Evolutionary conservation across 768 basidiomycete genomes (phyloP), one percentile per base, ranked within the genome.

Genomic region (Tricholoma terreum): DNA sequence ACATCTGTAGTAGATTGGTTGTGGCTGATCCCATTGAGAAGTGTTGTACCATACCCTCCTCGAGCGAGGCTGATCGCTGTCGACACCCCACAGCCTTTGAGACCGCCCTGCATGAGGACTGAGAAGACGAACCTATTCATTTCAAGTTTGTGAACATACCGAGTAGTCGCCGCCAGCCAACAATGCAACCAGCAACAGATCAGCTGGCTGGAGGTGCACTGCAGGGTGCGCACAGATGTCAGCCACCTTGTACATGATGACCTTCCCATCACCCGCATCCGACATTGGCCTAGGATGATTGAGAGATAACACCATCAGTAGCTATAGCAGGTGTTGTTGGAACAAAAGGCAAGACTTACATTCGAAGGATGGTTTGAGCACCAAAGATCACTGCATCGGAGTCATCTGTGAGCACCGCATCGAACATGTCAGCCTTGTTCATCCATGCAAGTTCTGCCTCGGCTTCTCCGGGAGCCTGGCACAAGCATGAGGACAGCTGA

Each of bases 381-480:
- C 50, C 59, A 46, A 60, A 60, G 9, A 60, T 24, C n/a, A 56
- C 12, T 15, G 42, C 38, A 21, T 56, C 55, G 7, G 54, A 56
- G 19, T 56, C 55, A 12, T 60, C 51, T 15, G 59, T 48, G 12
- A 60, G 34, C 3, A 60, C 27, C 5, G 27, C 59, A 50, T 56
- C 51, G 19, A 58, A 15, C 9, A 52, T 14, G 1, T 43, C 3
- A 1, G 15, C 43, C 14, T 31, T 45, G 8, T 42, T 34, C 49
- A 59, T 51, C 58, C 58, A 59, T 35, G 58, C 58, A 6, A 59
- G 58, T 40, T 59, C 53, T 21, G 53, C 58, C 17, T 54, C 58
- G 34, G 58, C 58, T 31, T 59, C 54, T 10, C 54, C 58, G 36
- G 55, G 51, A 19, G 59, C 59, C 59, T 60, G 27, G 10, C 27